Conservation (phyloP, 257 asterid genomes). For the Cordia subcordata region DNA sequence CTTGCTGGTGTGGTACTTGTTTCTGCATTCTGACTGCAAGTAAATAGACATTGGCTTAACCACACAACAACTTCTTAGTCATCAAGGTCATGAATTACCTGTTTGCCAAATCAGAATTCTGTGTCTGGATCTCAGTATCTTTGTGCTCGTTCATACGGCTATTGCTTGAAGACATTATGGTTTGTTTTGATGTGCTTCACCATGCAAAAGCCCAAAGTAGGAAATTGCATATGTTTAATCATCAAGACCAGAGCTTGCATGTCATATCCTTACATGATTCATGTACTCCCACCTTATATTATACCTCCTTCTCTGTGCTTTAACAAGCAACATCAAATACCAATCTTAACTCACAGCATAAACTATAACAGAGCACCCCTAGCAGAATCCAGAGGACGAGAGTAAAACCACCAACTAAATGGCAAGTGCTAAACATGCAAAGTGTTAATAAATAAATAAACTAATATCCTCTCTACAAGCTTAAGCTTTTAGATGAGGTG, state of each 20-base stretch:
- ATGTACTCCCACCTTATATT: neutral
- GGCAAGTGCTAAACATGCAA: no score
- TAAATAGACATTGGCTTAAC: conserved; percentile 17
- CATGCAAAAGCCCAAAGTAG: neutral
- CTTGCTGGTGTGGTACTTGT: conserved; percentile 12
- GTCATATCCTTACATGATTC: neutral
- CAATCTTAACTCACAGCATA: neutral
- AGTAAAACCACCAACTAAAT: no score
- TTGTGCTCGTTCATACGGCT: conserved; percentile 42
- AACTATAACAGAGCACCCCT: no score
- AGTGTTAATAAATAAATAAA: no score
- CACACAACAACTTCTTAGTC: conserved; percentile 16
- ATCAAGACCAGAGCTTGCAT: neutral
- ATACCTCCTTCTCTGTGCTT: neutral
- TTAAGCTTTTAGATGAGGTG: no score
- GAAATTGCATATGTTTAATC: neutral
- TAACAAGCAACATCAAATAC: neutral
- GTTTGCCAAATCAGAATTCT: conserved; percentile 38
- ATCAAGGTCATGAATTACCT: conserved; percentile 34
- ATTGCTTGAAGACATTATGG: conserved; percentile 21
- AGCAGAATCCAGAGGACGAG: no score
- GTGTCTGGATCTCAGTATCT: conserved; percentile 23
- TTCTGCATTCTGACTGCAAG: conserved; percentile 48
- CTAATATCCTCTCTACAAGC: no score
- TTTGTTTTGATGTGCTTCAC: neutral